Base-by-base conservation (phyloP, 2,329 filamentous ascomycete species). In the Colletotrichum lini region DNA sequence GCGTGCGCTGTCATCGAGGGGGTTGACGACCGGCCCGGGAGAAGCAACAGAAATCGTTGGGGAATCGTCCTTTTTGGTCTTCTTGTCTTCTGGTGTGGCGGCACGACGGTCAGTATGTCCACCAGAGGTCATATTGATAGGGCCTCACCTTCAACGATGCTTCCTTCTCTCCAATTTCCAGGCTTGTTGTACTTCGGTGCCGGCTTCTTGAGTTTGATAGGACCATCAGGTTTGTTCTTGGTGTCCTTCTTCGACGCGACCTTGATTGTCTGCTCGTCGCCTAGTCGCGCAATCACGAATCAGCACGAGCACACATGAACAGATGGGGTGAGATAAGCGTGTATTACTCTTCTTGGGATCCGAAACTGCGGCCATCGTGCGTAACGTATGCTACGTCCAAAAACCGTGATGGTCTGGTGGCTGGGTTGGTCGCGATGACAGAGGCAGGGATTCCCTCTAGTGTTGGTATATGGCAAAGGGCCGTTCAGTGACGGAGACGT, bases 1-100 rank as follows among this genome's bases (percentile, higher is more conserved):
- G 75, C 93, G 89, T 16, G 93, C 91, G 72, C 86, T 89, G 72
- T 95, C 91, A 76, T 97, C 94, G 62, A 98, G 88, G 64, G 90
- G 88, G 77, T 91, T 91, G 21, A 91, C 87, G 2, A 90, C 84
- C 0, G 89, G 88, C 4, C 85, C 84, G 1, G 88, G 88, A 4
- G 88, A 86, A 4, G 83, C 76, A 5, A 82, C 84, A 8, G 82
- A 80, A 26, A 70, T 65, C 2, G 70, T 70, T 58, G 80, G 79
- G 9, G 83, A 79, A 21, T 83, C 79, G 15, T 86, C 84, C 61
- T 80, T 80, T 70, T 84, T 88, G 58, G 82, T 79, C 78, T 89
- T 91, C 76, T 90, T 91, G 23, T 89, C 86, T 67, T 90, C 87
- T 86, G 64, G 23, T 60, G 35, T 50, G 42, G 13, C 12, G 6